Conservation (phyloP, 2,329 filamentous ascomycete genomes). For the Verticillium dahliae region DNA sequence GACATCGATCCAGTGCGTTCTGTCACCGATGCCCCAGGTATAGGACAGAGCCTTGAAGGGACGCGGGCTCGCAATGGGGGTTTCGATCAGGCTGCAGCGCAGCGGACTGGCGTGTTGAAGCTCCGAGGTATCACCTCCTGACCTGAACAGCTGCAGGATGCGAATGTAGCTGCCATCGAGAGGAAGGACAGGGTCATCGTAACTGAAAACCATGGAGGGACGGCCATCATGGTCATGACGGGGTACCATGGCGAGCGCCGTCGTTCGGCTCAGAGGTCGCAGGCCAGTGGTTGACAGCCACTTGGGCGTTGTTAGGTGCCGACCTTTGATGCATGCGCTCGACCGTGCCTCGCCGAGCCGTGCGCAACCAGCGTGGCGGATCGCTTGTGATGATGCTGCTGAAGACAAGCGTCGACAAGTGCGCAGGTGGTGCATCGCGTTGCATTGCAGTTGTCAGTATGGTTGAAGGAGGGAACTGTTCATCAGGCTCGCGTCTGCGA, state of each 20-base stretch:
- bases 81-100: constrained; percentile 2
- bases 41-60: constrained; percentile 18
- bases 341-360: neutral
- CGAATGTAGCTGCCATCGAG: constrained; percentile 8
- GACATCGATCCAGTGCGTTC: constrained; percentile 4
- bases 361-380: neutral
- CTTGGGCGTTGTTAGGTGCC: neutral
- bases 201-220: neutral
- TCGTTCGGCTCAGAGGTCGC: neutral
- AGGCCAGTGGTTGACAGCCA: neutral
- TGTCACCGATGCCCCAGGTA: constrained; percentile 14
- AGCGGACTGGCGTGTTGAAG: constrained; percentile 2
- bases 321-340: neutral
- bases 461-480: neutral
- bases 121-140: constrained; percentile 1
- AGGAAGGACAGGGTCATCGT: neutral
- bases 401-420: neutral
- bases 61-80: constrained; percentile 6
- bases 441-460: no score
- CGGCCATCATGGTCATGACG: neutral
- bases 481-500: neutral
- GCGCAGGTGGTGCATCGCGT: neutral
- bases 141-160: constrained; percentile 5
- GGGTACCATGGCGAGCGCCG: neutral
- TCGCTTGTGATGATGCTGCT: neutral